Conservation (phyloP, 352 stramenopile genomes). For the Phytophthora hybrid region DNA sequence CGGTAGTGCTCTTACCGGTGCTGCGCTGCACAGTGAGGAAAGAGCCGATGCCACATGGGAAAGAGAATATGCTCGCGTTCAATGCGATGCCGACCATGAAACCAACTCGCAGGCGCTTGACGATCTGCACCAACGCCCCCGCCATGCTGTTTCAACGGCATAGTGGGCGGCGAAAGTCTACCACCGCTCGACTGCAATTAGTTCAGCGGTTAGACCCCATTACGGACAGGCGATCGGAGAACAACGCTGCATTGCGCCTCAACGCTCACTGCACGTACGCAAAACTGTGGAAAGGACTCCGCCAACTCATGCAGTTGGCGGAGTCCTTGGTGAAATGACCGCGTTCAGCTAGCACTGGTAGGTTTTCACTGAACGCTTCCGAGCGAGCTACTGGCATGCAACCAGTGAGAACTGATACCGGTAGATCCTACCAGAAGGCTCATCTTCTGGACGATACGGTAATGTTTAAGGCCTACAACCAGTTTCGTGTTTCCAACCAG, state of each 20-base stretch:
- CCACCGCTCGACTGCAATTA: slow-evolving; percentile 8
- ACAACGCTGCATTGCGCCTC: not conserved
- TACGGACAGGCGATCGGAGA: slow-evolving; percentile 6
- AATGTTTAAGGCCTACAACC: no score
- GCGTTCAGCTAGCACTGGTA: slow-evolving; percentile 8
- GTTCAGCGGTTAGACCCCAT: not conserved
- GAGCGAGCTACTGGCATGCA: not conserved
- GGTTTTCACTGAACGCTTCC: slow-evolving; percentile 6
- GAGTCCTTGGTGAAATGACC: slow-evolving; percentile 3
- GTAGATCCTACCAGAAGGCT: no score
- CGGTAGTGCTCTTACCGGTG: not conserved
- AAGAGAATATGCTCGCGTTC: slow-evolving; percentile 6
- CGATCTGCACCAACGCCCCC: slow-evolving; percentile 1
- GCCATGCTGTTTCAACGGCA: slow-evolving; percentile 9
- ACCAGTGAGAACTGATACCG: no score
- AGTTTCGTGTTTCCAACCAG: no score
- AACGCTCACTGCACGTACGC: not conserved
- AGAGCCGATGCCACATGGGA: slow-evolving; percentile 9
- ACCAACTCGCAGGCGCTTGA: slow-evolving; percentile 2
- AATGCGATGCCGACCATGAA: not conserved
- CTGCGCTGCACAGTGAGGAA: not conserved
- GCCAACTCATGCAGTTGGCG: slow-evolving; percentile 4
- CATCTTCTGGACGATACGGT: no score
- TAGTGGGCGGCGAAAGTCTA: slow-evolving; percentile 3
- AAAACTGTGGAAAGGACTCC: slow-evolving; percentile 20